Evolutionary conservation across 805 yeast genomes (phyloP).

Genomic region (Barnettozyma wickerhamii): DNA sequence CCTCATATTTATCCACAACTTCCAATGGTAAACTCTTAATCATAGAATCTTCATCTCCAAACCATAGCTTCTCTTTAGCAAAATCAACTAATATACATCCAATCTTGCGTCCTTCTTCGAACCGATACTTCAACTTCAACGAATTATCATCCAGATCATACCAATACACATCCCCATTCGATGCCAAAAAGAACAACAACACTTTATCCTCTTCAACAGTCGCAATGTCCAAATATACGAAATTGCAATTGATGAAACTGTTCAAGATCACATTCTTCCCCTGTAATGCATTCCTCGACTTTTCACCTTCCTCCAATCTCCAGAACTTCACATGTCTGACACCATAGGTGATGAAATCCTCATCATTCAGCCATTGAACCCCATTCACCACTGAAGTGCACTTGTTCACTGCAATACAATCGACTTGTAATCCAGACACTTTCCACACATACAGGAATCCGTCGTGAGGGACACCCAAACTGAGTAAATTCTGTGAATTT

Average conservation of each 20-base stretch:
- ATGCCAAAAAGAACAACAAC: slow-evolving; percentile 21
- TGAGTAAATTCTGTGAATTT: slow-evolving; percentile 50
- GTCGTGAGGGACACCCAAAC: slow-evolving; percentile 66
- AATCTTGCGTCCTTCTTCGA: slow-evolving; percentile 9
- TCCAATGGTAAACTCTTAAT: slow-evolving; percentile 16
- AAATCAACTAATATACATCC: slow-evolving; percentile 20
- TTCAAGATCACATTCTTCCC: slow-evolving; percentile 62
- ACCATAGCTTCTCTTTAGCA: slow-evolving; percentile 26
- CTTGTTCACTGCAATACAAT: slow-evolving; percentile 48
- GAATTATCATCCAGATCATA: slow-evolving; percentile 15
- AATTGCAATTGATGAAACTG: slow-evolving; percentile 42
- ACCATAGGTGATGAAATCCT: slow-evolving; percentile 52
- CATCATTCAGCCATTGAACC: slow-evolving; percentile 46
- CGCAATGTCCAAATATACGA: slow-evolving; percentile 34
- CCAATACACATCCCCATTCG: slow-evolving; percentile 23
- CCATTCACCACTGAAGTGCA: slow-evolving; percentile 58
- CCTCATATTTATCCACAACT: slow-evolving; percentile 24
- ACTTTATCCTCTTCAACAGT: slow-evolving; percentile 15
- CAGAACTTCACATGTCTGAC: slow-evolving; percentile 59
- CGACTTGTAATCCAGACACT: slow-evolving; percentile 27
- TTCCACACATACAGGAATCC: slow-evolving; percentile 66
- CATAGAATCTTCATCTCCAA: slow-evolving; percentile 17
- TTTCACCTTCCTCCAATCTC: slow-evolving; percentile 37
- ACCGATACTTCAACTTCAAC: slow-evolving; percentile 14
- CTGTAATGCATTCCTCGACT: slow-evolving; percentile 32